Conservation (phyloP, 2,329 filamentous ascomycete species). For the Scedosporium minutisporum region DNA sequence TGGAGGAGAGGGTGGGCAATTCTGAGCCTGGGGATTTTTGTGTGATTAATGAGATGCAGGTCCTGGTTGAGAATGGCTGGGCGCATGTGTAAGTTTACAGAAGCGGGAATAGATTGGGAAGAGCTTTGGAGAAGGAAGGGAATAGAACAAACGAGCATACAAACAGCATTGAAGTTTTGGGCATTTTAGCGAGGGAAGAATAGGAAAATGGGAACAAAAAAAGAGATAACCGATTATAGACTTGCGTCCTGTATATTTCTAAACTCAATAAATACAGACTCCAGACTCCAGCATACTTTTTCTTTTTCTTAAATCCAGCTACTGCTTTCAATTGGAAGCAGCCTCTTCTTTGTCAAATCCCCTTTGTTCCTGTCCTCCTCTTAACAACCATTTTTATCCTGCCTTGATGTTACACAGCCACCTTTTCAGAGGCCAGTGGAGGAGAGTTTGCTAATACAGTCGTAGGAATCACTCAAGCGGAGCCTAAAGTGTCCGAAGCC, state of each 20-base stretch:
- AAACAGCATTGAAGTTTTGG: no score
- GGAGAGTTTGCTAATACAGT: no score
- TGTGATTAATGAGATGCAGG: constrained; percentile 53
- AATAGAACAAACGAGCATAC: neutral
- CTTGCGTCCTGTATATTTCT: neutral
- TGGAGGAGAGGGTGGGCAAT: constrained; percentile 22
- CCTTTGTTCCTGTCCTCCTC: no score
- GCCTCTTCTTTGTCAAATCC: no score
- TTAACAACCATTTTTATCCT: no score
- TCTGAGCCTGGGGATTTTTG: constrained; percentile 40
- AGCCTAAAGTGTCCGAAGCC: no score
- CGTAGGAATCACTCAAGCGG: no score
- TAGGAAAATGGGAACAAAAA: neutral
- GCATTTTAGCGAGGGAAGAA: neutral
- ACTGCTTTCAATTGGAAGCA: no score
- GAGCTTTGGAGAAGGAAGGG: neutral
- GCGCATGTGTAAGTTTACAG: constrained; percentile 35
- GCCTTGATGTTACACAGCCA: no score
- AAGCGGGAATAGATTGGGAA: neutral
- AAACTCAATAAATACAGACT: neutral
- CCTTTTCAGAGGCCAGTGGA: no score
- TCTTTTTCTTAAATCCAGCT: no score
- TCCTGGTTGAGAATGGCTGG: constrained; percentile 48
- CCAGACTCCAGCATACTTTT: no score
- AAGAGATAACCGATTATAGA: neutral